Percentiles rank a stretch among this genome's conserved stretches.
Evolutionary conservation across 1,284 basidiomycete genomes (phyloP).

Genomic region (Ceratobasidium sp.): DNA sequence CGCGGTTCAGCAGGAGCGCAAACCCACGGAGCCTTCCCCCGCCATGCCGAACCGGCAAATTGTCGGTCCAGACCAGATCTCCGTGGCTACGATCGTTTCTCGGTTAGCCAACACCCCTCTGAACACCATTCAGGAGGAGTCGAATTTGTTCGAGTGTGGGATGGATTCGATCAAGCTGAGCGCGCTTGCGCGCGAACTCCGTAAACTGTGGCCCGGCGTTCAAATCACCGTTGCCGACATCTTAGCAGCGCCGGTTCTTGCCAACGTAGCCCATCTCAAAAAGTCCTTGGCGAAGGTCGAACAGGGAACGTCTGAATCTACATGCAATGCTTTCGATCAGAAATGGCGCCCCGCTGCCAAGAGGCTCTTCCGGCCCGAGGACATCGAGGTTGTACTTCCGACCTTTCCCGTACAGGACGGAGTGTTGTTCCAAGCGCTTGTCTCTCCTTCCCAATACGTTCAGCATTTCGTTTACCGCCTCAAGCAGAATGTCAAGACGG

Average conservation of each 20-base stretch:
- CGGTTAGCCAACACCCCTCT: constrained; percentile 30
- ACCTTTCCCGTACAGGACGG: constrained; percentile 67
- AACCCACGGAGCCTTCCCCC: constrained; percentile 3
- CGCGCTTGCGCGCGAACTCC: constrained; percentile 59
- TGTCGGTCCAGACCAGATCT: constrained; percentile 39
- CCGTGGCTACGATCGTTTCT: constrained; percentile 29
- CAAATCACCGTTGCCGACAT: constrained; percentile 60
- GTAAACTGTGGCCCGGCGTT: constrained; percentile 50
- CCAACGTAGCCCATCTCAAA: background rate
- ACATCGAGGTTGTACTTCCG: constrained; percentile 60
- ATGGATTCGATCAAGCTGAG: constrained; percentile 64
- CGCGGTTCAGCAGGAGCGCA: constrained; percentile 15
- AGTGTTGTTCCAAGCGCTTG: constrained; percentile 62
- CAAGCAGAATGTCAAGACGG: constrained; percentile 6
- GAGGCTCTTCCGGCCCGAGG: constrained; percentile 42
- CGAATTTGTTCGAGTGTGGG: constrained; percentile 64
- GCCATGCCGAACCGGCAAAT: constrained; percentile 8
- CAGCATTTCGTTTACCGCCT: constrained; percentile 60
- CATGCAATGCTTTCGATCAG: constrained; percentile 24
- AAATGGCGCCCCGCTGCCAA: constrained; percentile 24
- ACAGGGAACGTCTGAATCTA: background rate
- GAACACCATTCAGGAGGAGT: constrained; percentile 9
- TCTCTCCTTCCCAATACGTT: constrained; percentile 61
- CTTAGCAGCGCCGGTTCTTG: constrained; percentile 4
- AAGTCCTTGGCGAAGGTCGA: background rate